These are phyloP conservation scores for Metarhizium robertsii DNA, from an alignment of 2,329 filamentous ascomycete species.

Conservation along the genomic window DNA sequence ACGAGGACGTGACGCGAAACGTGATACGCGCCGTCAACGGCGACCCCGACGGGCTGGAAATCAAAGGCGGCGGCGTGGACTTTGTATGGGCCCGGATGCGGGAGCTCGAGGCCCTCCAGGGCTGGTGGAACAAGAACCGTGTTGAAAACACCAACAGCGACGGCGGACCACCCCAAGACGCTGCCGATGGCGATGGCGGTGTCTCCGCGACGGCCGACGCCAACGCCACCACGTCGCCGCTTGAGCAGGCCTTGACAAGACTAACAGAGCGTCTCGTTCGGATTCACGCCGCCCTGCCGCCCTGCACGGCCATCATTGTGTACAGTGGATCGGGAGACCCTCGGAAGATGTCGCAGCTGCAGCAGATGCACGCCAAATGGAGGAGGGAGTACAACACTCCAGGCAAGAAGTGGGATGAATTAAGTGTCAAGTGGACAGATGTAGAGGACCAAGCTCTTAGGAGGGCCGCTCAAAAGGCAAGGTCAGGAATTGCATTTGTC, in stretches of 20 bases:
- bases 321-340: conserved; percentile 60
- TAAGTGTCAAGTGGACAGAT: conserved; percentile 61
- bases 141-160: conserved; percentile 24
- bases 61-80: conserved; percentile 52
- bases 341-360: conserved; percentile 54
- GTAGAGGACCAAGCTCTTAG: conserved; percentile 53
- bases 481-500: conserved; percentile 56
- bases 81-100: conserved; percentile 60
- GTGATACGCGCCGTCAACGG: conserved; percentile 50
- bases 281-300: conserved; percentile 50
- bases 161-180: conserved; percentile 22
- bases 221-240: conserved; percentile 15
- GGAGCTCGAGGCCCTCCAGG: conserved; percentile 54
- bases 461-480: conserved; percentile 45
- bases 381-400: conserved; percentile 55
- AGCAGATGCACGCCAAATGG: conserved; percentile 51
- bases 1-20: conserved; percentile 47
- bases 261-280: conserved; percentile 40
- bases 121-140: conserved; percentile 57
- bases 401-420: conserved; percentile 55
- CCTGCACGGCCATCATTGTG: conserved; percentile 55
- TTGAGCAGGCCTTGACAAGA: conserved; percentile 36
- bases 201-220: background rate
- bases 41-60: conserved; percentile 46
- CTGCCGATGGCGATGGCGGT: background rate